phyloP scores from a whole-genome alignment of 257 asterid genomes.

The Gentiana straminea region DNA sequence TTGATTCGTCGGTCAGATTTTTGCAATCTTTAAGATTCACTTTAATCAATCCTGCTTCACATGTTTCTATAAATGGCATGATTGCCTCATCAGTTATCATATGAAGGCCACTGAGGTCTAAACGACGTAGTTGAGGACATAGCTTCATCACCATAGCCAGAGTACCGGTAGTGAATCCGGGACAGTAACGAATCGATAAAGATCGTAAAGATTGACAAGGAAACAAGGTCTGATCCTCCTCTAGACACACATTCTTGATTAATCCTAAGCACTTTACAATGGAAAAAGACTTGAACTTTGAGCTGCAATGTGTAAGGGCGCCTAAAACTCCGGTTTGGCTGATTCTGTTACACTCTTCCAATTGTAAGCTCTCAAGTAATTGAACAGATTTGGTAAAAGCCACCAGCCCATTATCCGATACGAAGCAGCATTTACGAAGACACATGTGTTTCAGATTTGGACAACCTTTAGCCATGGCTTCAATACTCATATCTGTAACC shows the following conservation, averaged over 20 bases:
- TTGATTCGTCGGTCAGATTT: constrained; percentile 50
- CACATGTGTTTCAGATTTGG: constrained; percentile 47
- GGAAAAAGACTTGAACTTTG: constrained; percentile 61
- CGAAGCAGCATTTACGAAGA: constrained; percentile 54
- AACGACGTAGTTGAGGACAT: constrained; percentile 67
- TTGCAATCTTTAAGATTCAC: constrained; percentile 53
- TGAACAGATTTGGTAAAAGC: constrained; percentile 49
- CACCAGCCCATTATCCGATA: constrained; percentile 65
- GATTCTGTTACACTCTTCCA: constrained; percentile 85
- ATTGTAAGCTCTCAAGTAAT: constrained; percentile 55
- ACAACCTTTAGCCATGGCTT: constrained; percentile 59
- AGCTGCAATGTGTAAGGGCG: constrained; percentile 51
- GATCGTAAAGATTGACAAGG: constrained; percentile 73
- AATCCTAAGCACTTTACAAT: constrained; percentile 64
- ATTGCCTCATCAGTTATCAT: constrained; percentile 65
- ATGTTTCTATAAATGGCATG: constrained; percentile 59
- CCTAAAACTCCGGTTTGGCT: constrained; percentile 54
- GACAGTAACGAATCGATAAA: constrained; percentile 64
- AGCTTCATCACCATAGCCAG: constrained; percentile 73
- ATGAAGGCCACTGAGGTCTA: constrained; percentile 67
- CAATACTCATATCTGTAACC: constrained; percentile 55
- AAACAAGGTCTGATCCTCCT: constrained; percentile 33
- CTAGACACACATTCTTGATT: constrained; percentile 36
- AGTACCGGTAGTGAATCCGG: constrained; percentile 63
- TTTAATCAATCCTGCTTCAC: constrained; percentile 48